phyloP scores from a whole-genome alignment of 2,329 filamentous ascomycete genomes.

The Teratosphaeria zuluensis region DNA sequence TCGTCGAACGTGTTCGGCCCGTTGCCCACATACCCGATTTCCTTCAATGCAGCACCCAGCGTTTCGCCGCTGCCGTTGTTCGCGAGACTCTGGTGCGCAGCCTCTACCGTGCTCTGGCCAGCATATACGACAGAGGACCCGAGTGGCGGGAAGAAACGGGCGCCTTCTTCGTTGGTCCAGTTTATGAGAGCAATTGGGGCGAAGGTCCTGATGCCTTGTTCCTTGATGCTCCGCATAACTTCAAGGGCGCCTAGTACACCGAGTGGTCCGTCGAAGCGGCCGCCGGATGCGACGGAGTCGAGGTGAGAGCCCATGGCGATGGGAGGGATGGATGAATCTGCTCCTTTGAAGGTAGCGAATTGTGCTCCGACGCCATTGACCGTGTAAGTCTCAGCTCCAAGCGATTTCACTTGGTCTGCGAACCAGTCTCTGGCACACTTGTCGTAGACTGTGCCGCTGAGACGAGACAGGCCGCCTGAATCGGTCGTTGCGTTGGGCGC shows the following conservation, averaged over 20 bases:
- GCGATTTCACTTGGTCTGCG: background rate
- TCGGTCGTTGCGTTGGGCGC: slow-evolving; percentile 1
- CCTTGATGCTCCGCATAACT: background rate
- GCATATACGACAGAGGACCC: background rate
- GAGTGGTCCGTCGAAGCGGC: slow-evolving; percentile 17
- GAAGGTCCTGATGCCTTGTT: background rate
- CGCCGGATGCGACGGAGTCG: slow-evolving; percentile 17
- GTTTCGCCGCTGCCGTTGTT: background rate
- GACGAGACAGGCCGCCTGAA: slow-evolving; percentile 6
- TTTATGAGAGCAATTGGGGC: background rate
- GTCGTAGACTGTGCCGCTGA: slow-evolving; percentile 12
- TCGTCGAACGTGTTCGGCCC: slow-evolving; percentile 8
- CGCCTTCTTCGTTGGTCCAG: background rate
- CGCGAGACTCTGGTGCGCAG: background rate
- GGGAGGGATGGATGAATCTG: slow-evolving; percentile 13
- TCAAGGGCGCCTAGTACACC: background rate
- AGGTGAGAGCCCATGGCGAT: slow-evolving; percentile 16
- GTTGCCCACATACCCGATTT: slow-evolving; percentile 18
- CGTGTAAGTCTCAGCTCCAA: background rate
- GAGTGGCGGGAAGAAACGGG: background rate
- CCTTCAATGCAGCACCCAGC: background rate
- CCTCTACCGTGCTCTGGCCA: background rate
- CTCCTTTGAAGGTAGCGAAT: background rate
- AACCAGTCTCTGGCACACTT: slow-evolving; percentile 1
- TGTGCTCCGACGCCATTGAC: background rate